A percentile compares a stretch with the other conserved stretches of the same genome.
phyloP scores from a whole-genome alignment of 371 early-diverging fungal genomes.

The Syncephalastrum monosporum region DNA sequence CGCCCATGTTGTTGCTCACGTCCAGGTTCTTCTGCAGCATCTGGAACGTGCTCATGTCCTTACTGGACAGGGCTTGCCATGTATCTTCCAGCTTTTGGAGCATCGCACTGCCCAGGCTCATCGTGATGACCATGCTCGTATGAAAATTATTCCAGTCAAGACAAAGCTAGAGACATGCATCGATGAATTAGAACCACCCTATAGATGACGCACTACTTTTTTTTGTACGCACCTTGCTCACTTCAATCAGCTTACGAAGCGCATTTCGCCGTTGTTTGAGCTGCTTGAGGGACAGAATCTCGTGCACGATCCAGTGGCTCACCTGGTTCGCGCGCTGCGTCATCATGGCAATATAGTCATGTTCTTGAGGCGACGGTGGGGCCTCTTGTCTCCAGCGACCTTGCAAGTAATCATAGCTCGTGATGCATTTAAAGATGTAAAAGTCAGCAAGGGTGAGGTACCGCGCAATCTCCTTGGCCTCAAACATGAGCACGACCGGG shows the following conservation, averaged over 20 bases:
- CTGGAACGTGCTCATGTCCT: slow-evolving; percentile 24
- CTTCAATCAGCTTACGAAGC: slow-evolving; percentile 38
- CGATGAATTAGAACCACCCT: no score
- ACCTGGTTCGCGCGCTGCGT: slow-evolving; percentile 40
- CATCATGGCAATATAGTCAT: slow-evolving; percentile 32
- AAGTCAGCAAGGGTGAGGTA: slow-evolving; percentile 47
- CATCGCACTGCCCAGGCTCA: slow-evolving; percentile 26
- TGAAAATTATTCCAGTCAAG: slow-evolving; percentile 46
- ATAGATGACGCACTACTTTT: no score
- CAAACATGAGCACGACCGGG: slow-evolving; percentile 9
- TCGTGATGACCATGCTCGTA: slow-evolving; percentile 43
- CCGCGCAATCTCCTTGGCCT: slow-evolving; percentile 32
- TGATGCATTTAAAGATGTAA: slow-evolving; percentile 39
- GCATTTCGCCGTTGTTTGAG: slow-evolving; percentile 22
- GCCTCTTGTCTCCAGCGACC: slow-evolving; percentile 19
- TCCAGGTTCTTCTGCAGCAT: slow-evolving; percentile 28
- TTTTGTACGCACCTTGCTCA: slow-evolving; percentile 30
- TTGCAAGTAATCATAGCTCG: slow-evolving; percentile 34
- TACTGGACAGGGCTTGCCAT: slow-evolving; percentile 29
- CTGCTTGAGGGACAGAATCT: slow-evolving; percentile 16
- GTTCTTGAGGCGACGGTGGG: background rate
- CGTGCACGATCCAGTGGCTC: slow-evolving; percentile 36
- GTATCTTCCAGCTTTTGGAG: slow-evolving; percentile 23
- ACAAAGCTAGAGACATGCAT: slow-evolving; percentile 20
- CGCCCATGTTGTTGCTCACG: slow-evolving; percentile 41